A percentile compares a stretch with the other conserved stretches of the same genome.
Evolutionary conservation across 2,329 filamentous ascomycete genomes (phyloP).

Genomic region (Orbilia oligospora): DNA sequence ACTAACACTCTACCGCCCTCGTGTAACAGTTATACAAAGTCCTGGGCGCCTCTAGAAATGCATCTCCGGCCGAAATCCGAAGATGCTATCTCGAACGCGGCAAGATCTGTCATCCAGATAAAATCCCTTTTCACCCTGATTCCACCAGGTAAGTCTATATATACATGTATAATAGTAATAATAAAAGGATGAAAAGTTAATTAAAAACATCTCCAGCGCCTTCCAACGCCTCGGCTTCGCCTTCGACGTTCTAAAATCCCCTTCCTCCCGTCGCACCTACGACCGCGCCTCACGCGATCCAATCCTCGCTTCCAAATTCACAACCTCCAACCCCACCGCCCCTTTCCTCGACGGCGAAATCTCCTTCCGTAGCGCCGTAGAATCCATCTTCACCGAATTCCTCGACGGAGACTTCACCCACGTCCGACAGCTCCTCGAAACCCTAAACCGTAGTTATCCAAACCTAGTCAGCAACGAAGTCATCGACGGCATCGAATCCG

Average conservation of each 20-base stretch:
- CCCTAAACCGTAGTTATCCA: conserved; percentile 66
- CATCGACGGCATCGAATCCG: conserved; percentile 66
- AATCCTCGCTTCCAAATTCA: conserved; percentile 63
- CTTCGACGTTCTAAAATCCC: conserved; percentile 68
- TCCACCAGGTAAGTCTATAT: conserved; percentile 65
- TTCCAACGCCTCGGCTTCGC: conserved; percentile 68
- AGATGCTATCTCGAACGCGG: conserved; percentile 67
- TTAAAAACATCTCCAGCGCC: conserved; percentile 64
- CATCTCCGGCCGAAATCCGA: conserved; percentile 66
- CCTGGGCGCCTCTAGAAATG: conserved; percentile 65
- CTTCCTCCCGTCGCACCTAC: conserved; percentile 66
- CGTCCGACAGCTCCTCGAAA: conserved; percentile 66
- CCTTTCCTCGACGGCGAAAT: conserved; percentile 66
- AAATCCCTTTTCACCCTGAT: conserved; percentile 66
- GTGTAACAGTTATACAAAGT: conserved; percentile 65
- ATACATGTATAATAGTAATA: too few relatives aligned
- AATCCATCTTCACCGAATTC: conserved; percentile 67
- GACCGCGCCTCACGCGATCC: conserved; percentile 65
- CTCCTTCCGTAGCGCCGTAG: conserved; percentile 67
- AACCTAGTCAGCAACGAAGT: conserved; percentile 67
- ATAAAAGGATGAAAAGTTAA: too few relatives aligned
- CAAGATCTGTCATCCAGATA: conserved; percentile 68
- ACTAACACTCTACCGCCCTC: conserved; percentile 4
- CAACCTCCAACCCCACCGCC: conserved; percentile 58
- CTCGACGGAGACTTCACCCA: conserved; percentile 67